A percentile compares a stretch with the other conserved stretches of the same genome.
Conservation (phyloP, 2,329 filamentous ascomycete genomes). For the Biscogniauxia sp. region DNA sequence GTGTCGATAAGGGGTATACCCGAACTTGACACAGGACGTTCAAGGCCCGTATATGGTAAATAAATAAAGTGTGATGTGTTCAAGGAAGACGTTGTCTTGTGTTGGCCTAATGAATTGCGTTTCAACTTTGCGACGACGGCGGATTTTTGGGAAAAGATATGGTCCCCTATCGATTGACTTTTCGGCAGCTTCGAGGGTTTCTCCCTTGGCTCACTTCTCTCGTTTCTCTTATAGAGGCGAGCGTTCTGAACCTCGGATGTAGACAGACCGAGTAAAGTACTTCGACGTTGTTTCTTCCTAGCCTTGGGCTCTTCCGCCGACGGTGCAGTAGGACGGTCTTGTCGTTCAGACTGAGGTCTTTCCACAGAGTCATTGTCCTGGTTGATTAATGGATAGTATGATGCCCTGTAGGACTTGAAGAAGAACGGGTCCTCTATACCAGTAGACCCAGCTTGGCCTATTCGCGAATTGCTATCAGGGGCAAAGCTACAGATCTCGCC, state of each 20-base stretch:
- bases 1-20: constrained; percentile 24
- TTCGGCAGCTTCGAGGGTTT: constrained; percentile 14
- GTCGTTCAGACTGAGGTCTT: constrained; percentile 5
- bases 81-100: constrained; percentile 26
- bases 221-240: constrained; percentile 23
- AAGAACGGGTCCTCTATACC: constrained; percentile 30
- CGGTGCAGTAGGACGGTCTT: constrained; percentile 6
- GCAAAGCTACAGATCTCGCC: constrained; percentile 31
- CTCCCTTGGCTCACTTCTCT: constrained; percentile 17
- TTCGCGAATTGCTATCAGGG: constrained; percentile 17
- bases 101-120: constrained; percentile 27
- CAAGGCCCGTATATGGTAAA: constrained; percentile 8
- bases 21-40: constrained; percentile 29
- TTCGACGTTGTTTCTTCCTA: constrained; percentile 26
- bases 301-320: constrained; percentile 13
- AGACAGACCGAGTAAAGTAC: constrained; percentile 20
- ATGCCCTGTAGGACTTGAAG: constrained; percentile 22
- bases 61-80: constrained; percentile 22
- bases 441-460: constrained; percentile 15
- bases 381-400: constrained; percentile 16
- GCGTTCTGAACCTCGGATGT: constrained; percentile 19
- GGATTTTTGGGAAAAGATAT: constrained; percentile 19
- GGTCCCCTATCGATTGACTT: constrained; percentile 21
- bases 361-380: constrained; percentile 9
- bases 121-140: constrained; percentile 23